These are phyloP conservation scores for Pleurotus pulmonarius DNA, from an alignment of 768 basidiomycete genomes.

Conservation along the genomic window DNA sequence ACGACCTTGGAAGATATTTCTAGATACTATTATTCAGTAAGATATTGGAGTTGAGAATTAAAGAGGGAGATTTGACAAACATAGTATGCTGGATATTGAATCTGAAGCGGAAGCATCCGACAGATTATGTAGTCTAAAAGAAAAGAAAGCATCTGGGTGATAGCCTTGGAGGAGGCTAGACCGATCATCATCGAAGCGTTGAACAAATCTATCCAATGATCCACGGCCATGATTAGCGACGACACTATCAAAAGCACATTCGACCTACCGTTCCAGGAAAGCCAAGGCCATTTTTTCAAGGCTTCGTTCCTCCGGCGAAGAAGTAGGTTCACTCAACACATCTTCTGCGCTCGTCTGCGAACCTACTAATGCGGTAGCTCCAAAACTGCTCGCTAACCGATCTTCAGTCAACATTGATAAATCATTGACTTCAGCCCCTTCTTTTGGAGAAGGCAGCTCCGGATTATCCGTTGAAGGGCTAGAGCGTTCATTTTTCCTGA, in stretches of 20 bases:
- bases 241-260: not conserved
- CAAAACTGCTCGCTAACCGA: too few species aligned
- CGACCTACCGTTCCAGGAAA: constrained; percentile 3
- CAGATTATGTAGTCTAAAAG: not conserved
- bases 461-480: too few species aligned
- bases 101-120: not conserved
- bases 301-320: not conserved
- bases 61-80: not conserved
- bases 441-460: too few species aligned
- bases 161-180: not conserved
- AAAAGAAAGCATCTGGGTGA: constrained; percentile 4
- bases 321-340: too few species aligned
- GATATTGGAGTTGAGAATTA: not conserved
- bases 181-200: not conserved
- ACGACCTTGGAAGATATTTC: constrained; percentile 1
- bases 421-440: too few species aligned
- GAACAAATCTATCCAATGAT: not conserved
- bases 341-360: too few species aligned
- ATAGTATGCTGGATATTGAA: too few species aligned
- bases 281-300: not conserved
- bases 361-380: too few species aligned
- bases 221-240: too few species aligned
- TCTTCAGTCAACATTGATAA: too few species aligned
- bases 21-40: not conserved
- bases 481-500: too few species aligned